Conservation (phyloP, 345 rosid genomes). For the Rhodamnia rubescens region DNA sequence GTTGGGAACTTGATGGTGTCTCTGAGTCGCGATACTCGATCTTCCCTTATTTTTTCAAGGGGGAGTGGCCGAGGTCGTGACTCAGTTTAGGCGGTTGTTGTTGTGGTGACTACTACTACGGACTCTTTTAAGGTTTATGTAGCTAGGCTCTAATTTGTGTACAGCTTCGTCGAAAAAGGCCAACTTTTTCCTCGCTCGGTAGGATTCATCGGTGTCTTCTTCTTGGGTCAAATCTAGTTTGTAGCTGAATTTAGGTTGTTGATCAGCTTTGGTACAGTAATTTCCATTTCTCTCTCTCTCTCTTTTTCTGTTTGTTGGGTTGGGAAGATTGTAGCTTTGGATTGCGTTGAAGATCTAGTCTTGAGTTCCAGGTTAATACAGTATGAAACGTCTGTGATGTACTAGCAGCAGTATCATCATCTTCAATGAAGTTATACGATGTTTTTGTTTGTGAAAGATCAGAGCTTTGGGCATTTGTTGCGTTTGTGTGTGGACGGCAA, state of each 20-base stretch:
- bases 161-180: not conserved
- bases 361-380: not conserved
- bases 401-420: not conserved
- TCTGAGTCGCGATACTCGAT: not conserved
- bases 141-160: not conserved
- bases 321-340: not conserved
- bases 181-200: not conserved
- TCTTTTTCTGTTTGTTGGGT: not conserved
- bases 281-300: conserved; percentile 4
- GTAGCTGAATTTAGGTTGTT: not conserved
- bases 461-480: not conserved
- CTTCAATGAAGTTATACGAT: not conserved
- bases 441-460: not conserved
- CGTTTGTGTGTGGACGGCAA: not conserved
- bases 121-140: not conserved
- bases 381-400: not conserved
- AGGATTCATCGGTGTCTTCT: not conserved
- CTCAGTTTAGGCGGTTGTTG: not conserved
- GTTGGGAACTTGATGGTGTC: not conserved
- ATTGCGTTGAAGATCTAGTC: not conserved
- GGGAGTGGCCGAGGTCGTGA: conserved; percentile 14
- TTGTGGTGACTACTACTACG: not conserved
- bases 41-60: conserved; percentile 5
- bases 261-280: not conserved
- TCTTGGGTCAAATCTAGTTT: not conserved